A percentile compares a stretch with the other conserved stretches of the same genome.
Conservation (phyloP, 106 monocot species). For the Apostasia ramifera region DNA sequence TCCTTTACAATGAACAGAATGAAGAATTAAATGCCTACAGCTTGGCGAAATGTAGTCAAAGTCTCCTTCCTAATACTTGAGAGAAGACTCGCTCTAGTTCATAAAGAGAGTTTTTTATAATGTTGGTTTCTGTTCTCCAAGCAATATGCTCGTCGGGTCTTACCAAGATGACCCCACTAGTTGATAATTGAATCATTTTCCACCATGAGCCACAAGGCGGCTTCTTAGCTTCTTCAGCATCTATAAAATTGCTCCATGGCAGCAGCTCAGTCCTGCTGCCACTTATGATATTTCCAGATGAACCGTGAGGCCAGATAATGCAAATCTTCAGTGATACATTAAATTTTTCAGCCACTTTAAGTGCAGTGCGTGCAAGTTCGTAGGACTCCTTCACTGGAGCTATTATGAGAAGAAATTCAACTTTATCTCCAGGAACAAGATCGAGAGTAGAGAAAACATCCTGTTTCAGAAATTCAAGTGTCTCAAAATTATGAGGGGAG, state of each 20-base stretch:
- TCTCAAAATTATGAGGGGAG: no score
- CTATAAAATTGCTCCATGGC: conserved; percentile 53
- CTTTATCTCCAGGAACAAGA: conserved; percentile 63
- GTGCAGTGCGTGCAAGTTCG: conserved; percentile 45
- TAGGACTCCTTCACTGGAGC: conserved; percentile 75
- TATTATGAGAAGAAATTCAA: conserved; percentile 80
- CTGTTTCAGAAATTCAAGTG: conserved; percentile 25
- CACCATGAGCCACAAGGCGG: conserved; percentile 57
- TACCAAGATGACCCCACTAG: conserved; percentile 62
- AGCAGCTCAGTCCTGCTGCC: conserved; percentile 22
- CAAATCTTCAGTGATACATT: conserved; percentile 53
- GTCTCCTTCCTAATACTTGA: conserved; percentile 15
- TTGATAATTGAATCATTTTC: conserved; percentile 65
- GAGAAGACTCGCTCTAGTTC: conserved; percentile 54
- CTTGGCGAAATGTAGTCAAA: no score
- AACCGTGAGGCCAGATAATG: conserved; percentile 72
- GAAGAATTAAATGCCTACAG: no score
- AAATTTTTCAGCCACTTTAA: conserved; percentile 36
- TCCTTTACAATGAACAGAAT: no score
- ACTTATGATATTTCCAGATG: conserved; percentile 13
- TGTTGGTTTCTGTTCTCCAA: conserved; percentile 51
- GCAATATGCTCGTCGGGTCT: conserved; percentile 95
- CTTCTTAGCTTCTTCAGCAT: conserved; percentile 55
- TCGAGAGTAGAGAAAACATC: conserved; percentile 74
- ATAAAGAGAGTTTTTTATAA: conserved; percentile 12